Percentiles rank a stretch among this genome's conserved stretches.
Conservation (phyloP, 2,329 filamentous ascomycete genomes). For the Fusarium siculi region DNA sequence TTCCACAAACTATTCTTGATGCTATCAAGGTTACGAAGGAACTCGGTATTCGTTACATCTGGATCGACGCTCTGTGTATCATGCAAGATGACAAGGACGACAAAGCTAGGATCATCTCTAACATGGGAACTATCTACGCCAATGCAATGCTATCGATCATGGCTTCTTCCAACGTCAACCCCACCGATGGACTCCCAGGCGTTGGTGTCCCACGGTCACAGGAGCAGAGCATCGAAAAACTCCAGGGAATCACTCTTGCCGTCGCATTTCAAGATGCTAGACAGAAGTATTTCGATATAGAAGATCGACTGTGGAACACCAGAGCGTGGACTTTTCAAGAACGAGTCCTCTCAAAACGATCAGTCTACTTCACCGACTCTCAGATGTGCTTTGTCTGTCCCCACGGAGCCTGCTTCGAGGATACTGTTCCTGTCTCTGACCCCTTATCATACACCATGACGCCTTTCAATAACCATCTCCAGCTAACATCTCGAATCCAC, state of each 20-base stretch:
- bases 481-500: conserved; percentile 1
- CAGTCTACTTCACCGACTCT: conserved; percentile 12
- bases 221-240: not conserved
- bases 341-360: conserved; percentile 8
- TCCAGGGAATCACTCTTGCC: conserved; percentile 3
- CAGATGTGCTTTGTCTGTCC: conserved; percentile 26
- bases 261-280: conserved; percentile 11
- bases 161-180: conserved; percentile 18
- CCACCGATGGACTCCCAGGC: conserved; percentile 9
- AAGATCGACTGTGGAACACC: conserved; percentile 16
- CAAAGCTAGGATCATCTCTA: conserved; percentile 12
- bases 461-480: not conserved
- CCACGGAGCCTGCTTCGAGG: conserved; percentile 11
- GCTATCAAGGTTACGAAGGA: conserved; percentile 6
- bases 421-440: not conserved
- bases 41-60: conserved; percentile 15
- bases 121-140: conserved; percentile 19
- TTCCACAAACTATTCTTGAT: conserved; percentile 22
- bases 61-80: conserved; percentile 26
- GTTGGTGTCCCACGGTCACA: not conserved
- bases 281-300: not conserved
- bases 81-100: conserved; percentile 15
- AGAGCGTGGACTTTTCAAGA: conserved; percentile 24
- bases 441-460: not conserved
- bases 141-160: conserved; percentile 16